phyloP scores from a whole-genome alignment of 2,329 filamentous ascomycete genomes.

The Aspergillus hiratsukae region DNA sequence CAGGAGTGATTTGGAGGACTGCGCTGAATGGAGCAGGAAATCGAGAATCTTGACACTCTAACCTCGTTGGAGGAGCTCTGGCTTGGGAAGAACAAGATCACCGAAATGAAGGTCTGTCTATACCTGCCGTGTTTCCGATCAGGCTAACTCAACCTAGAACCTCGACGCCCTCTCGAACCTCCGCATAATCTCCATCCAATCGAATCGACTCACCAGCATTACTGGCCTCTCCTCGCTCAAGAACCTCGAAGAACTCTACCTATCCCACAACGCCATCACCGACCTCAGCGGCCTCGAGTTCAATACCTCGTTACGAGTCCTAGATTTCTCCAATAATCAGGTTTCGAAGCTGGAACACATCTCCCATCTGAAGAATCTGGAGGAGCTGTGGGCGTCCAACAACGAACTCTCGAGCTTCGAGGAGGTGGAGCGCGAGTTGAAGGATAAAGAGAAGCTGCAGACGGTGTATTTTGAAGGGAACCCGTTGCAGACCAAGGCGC shows the following conservation, averaged over 20 bases:
- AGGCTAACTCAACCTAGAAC: conserved; percentile 38
- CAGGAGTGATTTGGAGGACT: not conserved
- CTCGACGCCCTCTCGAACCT: conserved; percentile 72
- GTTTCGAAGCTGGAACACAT: conserved; percentile 71
- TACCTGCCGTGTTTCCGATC: not conserved
- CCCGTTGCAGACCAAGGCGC: conserved; percentile 71
- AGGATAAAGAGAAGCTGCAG: conserved; percentile 71
- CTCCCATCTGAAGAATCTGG: conserved; percentile 63
- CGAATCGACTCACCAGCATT: conserved; percentile 81
- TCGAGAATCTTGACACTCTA: conserved; percentile 76
- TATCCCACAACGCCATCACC: conserved; percentile 88
- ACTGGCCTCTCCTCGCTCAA: conserved; percentile 68
- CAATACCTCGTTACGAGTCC: conserved; percentile 64
- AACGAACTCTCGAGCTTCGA: conserved; percentile 75
- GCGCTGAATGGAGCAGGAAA: conserved; percentile 49
- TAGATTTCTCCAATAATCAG: conserved; percentile 89
- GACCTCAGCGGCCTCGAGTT: conserved; percentile 68
- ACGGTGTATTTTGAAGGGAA: conserved; percentile 98
- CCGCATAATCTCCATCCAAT: conserved; percentile 87
- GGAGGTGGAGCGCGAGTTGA: conserved; percentile 72
- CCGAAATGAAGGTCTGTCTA: conserved; percentile 60
- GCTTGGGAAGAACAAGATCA: conserved; percentile 96
- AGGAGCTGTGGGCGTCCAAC: conserved; percentile 93
- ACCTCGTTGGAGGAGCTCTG: conserved; percentile 80
- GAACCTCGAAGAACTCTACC: conserved; percentile 85